These are phyloP conservation scores for Ogataea pignaliae DNA, from an alignment of 805 yeast species.

Conservation along the genomic window DNA sequence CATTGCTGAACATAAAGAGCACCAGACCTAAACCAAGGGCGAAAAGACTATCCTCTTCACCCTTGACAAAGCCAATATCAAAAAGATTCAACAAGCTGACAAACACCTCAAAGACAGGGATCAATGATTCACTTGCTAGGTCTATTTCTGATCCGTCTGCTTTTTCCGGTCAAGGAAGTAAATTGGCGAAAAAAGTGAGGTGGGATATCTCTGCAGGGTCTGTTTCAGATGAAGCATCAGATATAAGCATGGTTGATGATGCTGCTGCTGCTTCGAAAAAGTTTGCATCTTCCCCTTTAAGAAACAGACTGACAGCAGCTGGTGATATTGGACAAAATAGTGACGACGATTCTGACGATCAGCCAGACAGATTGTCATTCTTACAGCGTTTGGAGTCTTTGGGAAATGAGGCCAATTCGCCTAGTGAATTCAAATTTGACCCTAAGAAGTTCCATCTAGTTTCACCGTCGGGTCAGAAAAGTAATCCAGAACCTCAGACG, in stretches of 20 bases:
- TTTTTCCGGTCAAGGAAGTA: conserved; percentile 7
- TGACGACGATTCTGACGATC: neutral
- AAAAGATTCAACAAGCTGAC: conserved; percentile 12
- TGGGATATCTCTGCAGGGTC: conserved; percentile 31
- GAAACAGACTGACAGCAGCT: neutral
- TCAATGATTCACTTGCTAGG: neutral
- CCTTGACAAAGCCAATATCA: conserved; percentile 15
- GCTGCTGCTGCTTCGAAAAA: conserved; percentile 1
- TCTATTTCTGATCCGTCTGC: conserved; percentile 3
- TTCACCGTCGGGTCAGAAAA: neutral
- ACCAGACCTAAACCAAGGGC: neutral
- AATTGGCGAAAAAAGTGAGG: conserved; percentile 38
- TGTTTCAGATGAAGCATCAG: conserved; percentile 11
- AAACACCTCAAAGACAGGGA: conserved; percentile 7
- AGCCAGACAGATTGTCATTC: neutral
- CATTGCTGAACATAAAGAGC: neutral
- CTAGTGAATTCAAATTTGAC: conserved; percentile 5
- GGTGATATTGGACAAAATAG: neutral
- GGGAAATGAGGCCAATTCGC: neutral
- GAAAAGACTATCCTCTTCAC: conserved; percentile 23
- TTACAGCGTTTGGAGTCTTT: neutral
- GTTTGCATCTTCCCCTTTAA: conserved; percentile 7
- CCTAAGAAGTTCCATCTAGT: conserved; percentile 1
- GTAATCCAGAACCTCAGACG: neutral
- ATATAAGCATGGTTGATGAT: conserved; percentile 16